phyloP scores from a whole-genome alignment of 257 asterid species.

The Fraxinus americana region DNA sequence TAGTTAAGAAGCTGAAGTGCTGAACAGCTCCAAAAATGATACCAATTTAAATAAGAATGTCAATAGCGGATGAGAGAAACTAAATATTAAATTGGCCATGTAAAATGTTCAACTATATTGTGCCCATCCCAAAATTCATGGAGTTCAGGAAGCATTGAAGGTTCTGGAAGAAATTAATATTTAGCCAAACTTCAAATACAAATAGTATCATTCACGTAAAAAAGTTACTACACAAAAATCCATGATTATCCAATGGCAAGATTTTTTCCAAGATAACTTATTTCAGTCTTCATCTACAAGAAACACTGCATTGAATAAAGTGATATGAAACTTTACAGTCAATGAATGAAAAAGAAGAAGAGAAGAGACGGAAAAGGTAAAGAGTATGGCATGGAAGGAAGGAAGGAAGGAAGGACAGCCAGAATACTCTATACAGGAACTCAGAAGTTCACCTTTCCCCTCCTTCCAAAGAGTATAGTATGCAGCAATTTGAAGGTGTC shows the following conservation, averaged over 20 bases:
- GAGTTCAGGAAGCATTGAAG: background rate
- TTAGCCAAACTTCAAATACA: background rate
- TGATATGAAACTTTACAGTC: background rate
- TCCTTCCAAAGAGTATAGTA: constrained; percentile 45
- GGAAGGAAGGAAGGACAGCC: background rate
- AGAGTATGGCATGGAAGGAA: background rate
- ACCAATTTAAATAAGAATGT: background rate
- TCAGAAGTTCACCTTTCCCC: constrained; percentile 47
- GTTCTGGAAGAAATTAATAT: background rate
- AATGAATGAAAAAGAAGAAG: background rate
- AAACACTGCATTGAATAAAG: background rate
- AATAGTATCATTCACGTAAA: background rate
- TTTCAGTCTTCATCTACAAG: background rate
- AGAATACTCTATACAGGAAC: background rate
- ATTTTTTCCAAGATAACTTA: background rate
- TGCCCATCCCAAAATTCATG: background rate
- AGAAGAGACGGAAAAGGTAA: background rate
- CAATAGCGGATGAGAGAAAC: background rate
- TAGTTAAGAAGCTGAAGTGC: background rate
- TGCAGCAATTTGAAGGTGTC: constrained; percentile 50
- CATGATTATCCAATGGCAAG: background rate
- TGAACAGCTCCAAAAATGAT: background rate
- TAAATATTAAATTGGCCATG: background rate
- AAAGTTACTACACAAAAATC: background rate
- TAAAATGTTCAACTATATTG: background rate